Evolutionary conservation across 805 yeast genomes (phyloP).

Genomic region (Metschnikowia koreensis): DNA sequence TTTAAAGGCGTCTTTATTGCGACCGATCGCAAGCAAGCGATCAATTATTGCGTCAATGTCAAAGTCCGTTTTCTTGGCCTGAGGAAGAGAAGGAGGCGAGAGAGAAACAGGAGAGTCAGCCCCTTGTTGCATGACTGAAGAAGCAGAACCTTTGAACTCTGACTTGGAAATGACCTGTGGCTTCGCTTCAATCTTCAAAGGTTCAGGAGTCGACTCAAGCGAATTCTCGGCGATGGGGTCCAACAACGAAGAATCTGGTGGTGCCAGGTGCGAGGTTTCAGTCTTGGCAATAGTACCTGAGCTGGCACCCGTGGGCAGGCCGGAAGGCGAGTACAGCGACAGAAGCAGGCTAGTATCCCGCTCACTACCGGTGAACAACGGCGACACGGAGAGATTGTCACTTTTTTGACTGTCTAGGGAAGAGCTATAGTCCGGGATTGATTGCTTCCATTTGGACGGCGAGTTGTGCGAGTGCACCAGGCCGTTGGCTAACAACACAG

Average conservation of each 20-base stretch:
- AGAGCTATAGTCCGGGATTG: slow-evolving; percentile 26
- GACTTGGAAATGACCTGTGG: slow-evolving; percentile 10
- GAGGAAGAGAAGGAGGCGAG: slow-evolving; percentile 25
- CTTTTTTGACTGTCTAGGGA: slow-evolving; percentile 45
- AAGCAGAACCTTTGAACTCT: neutral
- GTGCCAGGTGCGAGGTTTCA: slow-evolving; percentile 3
- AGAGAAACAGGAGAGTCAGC: slow-evolving; percentile 18
- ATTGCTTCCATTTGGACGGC: slow-evolving; percentile 8
- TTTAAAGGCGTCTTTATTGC: slow-evolving; percentile 9
- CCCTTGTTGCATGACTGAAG: neutral
- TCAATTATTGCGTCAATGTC: slow-evolving; percentile 66
- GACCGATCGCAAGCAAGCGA: slow-evolving; percentile 53
- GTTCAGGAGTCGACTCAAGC: slow-evolving; percentile 19
- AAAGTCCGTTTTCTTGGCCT: slow-evolving; percentile 28
- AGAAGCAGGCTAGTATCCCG: slow-evolving; percentile 40
- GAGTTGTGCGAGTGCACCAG: slow-evolving; percentile 4
- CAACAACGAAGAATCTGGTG: slow-evolving; percentile 18
- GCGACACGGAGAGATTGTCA: slow-evolving; percentile 27
- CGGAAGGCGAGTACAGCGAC: slow-evolving; percentile 29
- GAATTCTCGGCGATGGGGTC: slow-evolving; percentile 25
- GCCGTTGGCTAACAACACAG: slow-evolving; percentile 29
- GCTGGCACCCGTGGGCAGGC: slow-evolving; percentile 11
- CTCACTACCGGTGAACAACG: slow-evolving; percentile 33
- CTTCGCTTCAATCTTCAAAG: slow-evolving; percentile 4
- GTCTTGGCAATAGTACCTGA: neutral